phyloP scores from a whole-genome alignment of 148 eudicot species.

The Drosera capensis region DNA sequence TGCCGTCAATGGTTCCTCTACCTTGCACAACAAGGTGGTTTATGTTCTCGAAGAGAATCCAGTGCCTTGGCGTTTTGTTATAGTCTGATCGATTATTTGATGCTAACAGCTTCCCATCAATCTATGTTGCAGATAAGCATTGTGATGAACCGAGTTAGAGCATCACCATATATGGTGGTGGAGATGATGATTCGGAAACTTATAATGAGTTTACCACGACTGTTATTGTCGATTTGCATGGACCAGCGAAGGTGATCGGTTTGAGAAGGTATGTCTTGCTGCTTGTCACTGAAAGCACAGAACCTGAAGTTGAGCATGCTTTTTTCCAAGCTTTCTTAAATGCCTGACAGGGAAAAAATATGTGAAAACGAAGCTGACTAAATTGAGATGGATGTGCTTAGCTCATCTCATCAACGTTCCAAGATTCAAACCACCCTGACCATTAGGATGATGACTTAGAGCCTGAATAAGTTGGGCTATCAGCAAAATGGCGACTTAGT shows the following conservation, averaged over 20 bases:
- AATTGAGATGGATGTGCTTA: no score
- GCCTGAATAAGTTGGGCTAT: no score
- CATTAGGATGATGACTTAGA: no score
- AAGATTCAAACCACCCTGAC: no score
- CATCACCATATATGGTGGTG: not conserved
- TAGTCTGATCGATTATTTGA: conserved; percentile 37
- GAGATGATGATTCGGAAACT: not conserved
- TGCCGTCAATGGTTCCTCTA: conserved; percentile 65
- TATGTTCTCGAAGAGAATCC: conserved; percentile 45
- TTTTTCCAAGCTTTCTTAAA: conserved; percentile 53
- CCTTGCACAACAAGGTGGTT: conserved; percentile 35
- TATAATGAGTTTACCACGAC: not conserved
- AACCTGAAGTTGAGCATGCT: conserved; percentile 33
- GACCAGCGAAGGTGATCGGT: conserved; percentile 53
- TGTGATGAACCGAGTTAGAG: not conserved
- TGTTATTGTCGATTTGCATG: conserved; percentile 33
- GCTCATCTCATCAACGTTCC: no score
- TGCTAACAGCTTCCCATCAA: conserved; percentile 47
- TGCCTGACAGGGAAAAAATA: conserved; percentile 21
- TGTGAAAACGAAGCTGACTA: not conserved
- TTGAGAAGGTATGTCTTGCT: conserved; percentile 41
- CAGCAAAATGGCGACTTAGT: not conserved
- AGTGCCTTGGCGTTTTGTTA: conserved; percentile 18
- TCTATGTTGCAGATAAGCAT: conserved; percentile 13
- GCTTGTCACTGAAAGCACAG: conserved; percentile 41